Base-by-base conservation (phyloP, 1,284 basidiomycete genomes). In the Cutaneotrichosporon sp. region DNA sequence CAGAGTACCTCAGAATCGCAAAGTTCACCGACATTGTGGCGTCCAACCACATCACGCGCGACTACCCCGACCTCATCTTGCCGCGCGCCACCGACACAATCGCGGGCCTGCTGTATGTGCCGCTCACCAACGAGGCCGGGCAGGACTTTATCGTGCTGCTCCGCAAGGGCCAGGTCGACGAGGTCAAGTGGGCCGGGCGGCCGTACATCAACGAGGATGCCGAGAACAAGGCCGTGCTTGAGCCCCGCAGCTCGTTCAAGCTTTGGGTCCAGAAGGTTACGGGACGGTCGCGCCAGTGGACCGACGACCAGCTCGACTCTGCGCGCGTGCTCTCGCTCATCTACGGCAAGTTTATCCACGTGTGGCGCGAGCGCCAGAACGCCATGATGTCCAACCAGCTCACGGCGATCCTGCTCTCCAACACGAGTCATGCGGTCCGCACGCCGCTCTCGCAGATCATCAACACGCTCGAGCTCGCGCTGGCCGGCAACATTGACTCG, bases 261-360 rank as follows among this genome's bases (percentile, higher is more conserved):
- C 83, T 84, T 3, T 95, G 91, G 91, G 86, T 86, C 0, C 89
- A 94, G 77, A 87, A 82, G 2, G 87, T 94, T 10, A 83, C 85
- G 22, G 91, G 90, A 3, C 83, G 86, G 47, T 88, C 86, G 69
- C 83, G 89, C 34, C 82, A 82, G 6, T 95, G 91, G 91, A 88
- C 89, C 13, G 90, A 93, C 63, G 91, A 94, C 71, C 90, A 94
- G 74, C 78, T 93, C 51, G 91, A 94, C 78, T 92, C 91, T 3
- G 91, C 90, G 0, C 87, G 88, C 45, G 89, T 93, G 5, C 81
- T 94, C n/a, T 88, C 90, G 18, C 79, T 93, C 25, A 89, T 94
- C 11, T 80, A 80, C 65, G 78, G 77, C 33, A 79, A 90, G 85
- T 92, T 92, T 79, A 77, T 79, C 55, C 89, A 90, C 73, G 91